These are phyloP conservation scores for Aschersonia sp. DNA, from an alignment of 2,329 filamentous ascomycete species.

Conservation along the genomic window DNA sequence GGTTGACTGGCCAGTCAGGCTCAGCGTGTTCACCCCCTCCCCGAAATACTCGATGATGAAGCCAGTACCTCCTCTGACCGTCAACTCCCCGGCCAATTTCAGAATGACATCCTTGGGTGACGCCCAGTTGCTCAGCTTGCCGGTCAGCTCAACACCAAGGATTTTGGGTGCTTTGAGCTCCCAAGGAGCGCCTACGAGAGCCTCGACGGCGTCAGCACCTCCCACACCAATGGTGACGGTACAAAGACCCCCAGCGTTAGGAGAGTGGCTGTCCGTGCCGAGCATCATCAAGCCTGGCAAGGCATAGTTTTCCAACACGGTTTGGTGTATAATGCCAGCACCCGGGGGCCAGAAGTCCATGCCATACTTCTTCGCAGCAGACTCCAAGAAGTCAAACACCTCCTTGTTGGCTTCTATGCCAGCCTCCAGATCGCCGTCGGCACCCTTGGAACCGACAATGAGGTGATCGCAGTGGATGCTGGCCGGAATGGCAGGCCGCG, in stretches of 20 bases:
- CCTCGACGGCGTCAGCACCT: conserved; percentile 93
- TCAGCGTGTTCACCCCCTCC: conserved; percentile 76
- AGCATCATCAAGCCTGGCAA: conserved; percentile 98
- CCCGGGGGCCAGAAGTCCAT: conserved; percentile 95
- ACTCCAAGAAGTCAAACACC: conserved; percentile 95
- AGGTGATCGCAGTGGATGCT: conserved; percentile 99
- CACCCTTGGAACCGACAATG: conserved; percentile 90
- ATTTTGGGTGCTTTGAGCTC: conserved; percentile 91
- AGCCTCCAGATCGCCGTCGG: conserved; percentile 67
- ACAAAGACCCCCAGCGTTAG: conserved; percentile 88
- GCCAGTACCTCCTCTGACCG: conserved; percentile 86
- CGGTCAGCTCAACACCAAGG: conserved; percentile 71
- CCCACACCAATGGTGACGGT: conserved; percentile 95
- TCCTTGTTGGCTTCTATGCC: conserved; percentile 90
- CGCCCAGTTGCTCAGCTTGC: conserved; percentile 78
- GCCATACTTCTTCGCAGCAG: conserved; percentile 77
- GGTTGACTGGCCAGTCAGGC: conserved; percentile 87
- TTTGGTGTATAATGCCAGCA: conserved; percentile 94
- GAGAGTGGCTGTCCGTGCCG: conserved; percentile 92
- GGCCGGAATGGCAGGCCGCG: conserved; percentile 80
- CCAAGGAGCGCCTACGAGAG: conserved; percentile 91
- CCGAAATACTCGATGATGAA: conserved; percentile 93
- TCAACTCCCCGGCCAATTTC: conserved; percentile 74
- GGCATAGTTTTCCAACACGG: conserved; percentile 93
- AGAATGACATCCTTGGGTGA: conserved; percentile 94